phyloP scores from a whole-genome alignment of 2,329 filamentous ascomycete species.

The Chrysosporium queenslandicum region DNA sequence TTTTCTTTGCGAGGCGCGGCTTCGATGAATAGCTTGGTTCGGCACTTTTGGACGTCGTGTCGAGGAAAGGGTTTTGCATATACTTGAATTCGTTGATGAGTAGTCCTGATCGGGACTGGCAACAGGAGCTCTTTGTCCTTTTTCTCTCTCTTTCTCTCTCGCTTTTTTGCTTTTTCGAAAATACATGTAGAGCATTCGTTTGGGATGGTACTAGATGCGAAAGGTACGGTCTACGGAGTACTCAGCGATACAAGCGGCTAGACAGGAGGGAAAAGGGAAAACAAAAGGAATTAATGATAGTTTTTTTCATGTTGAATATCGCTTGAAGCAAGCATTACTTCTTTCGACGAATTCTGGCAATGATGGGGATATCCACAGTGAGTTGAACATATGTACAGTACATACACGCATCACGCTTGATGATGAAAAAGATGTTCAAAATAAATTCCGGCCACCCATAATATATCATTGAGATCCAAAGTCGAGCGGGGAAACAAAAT shows the following conservation, averaged over 20 bases:
- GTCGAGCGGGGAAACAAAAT: neutral
- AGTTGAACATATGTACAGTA: neutral
- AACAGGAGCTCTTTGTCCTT: too few relatives aligned
- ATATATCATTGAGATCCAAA: slow-evolving; percentile 4
- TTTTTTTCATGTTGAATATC: slow-evolving; percentile 2
- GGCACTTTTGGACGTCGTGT: slow-evolving; percentile 38
- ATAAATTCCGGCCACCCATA: slow-evolving; percentile 5
- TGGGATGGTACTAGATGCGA: neutral
- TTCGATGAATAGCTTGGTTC: slow-evolving; percentile 32
- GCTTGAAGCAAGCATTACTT: neutral
- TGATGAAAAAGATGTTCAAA: neutral
- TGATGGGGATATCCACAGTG: slow-evolving; percentile 1
- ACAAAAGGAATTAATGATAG: neutral
- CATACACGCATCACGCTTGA: slow-evolving; percentile 7
- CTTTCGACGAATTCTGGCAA: neutral
- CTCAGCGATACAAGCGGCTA: neutral
- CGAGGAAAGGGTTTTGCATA: slow-evolving; percentile 36
- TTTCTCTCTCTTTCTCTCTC: too few relatives aligned
- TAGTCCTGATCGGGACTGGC: too few relatives aligned
- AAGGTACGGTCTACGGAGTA: neutral
- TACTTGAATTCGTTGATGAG: slow-evolving; percentile 20
- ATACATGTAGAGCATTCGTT: neutral
- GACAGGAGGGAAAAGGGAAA: neutral
- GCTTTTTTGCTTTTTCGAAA: too few relatives aligned
- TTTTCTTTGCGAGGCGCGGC: slow-evolving; percentile 31